A percentile compares a stretch with the other conserved stretches of the same genome.
Evolutionary conservation across 2,329 filamentous ascomycete species (phyloP).

Genomic region (Davidsoniella virescens): DNA sequence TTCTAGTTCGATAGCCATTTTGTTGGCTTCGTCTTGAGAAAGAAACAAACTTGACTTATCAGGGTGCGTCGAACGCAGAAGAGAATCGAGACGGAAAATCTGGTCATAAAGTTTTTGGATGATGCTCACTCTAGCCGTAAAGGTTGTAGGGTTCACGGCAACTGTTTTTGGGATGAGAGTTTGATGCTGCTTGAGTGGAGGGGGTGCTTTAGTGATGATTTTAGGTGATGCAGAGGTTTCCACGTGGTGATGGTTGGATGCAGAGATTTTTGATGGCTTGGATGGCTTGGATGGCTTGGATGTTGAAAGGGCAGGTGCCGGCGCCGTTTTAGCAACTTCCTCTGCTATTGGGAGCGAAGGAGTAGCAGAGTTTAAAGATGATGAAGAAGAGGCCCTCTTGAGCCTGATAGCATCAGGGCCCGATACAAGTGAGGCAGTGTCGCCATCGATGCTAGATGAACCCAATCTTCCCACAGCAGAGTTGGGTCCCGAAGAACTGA

Average conservation of each 20-base stretch:
- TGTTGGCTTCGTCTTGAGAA: constrained; percentile 50
- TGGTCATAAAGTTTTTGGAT: constrained; percentile 9
- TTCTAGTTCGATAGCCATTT: constrained; percentile 59
- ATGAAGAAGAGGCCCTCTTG: too few species aligned
- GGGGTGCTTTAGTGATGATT: not conserved
- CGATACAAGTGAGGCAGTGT: too few species aligned
- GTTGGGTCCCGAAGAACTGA: not conserved
- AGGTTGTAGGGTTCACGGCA: constrained; percentile 2
- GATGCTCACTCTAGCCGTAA: constrained; percentile 8
- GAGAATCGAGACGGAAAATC: constrained; percentile 6
- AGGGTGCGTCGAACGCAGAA: constrained; percentile 7
- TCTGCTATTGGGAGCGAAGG: too few species aligned
- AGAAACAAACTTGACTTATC: constrained; percentile 29
- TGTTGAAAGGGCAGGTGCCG: too few species aligned
- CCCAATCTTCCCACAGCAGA: not conserved
- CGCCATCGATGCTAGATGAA: too few species aligned
- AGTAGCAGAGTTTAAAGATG: too few species aligned
- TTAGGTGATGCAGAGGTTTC: not conserved
- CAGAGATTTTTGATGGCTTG: too few species aligned
- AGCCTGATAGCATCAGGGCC: too few species aligned
- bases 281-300: too few species aligned
- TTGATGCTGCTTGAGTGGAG: constrained; percentile 1
- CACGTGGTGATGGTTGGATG: too few species aligned
- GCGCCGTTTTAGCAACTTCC: too few species aligned
- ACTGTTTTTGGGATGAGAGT: constrained; percentile 5